Conservation (phyloP, 2,329 filamentous ascomycete genomes). For the Talaromyces funiculosus region DNA sequence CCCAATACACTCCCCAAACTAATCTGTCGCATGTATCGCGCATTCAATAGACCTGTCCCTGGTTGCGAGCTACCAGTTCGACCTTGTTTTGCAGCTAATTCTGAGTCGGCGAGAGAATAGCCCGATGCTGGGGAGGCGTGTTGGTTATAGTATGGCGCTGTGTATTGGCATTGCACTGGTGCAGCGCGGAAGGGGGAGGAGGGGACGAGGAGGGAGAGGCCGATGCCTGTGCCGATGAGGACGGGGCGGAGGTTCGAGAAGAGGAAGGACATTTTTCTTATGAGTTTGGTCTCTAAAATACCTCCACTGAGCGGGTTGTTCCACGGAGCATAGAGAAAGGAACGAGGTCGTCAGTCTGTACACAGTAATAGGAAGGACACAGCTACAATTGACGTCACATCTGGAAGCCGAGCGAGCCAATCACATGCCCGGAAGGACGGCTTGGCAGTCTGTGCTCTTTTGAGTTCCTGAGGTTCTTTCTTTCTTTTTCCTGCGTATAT, state of each 20-base stretch:
- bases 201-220: conserved; percentile 31
- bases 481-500: background rate
- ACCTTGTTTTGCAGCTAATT: conserved; percentile 23
- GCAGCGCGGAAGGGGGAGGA: conserved; percentile 29
- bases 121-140: conserved; percentile 18
- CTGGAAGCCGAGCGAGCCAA: background rate
- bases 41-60: conserved; percentile 23
- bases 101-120: conserved; percentile 23
- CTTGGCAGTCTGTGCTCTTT: background rate
- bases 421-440: background rate
- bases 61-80: conserved; percentile 14
- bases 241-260: conserved; percentile 16
- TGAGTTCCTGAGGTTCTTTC: background rate
- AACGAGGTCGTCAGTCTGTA: background rate
- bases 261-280: conserved; percentile 3
- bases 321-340: background rate
- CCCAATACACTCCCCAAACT: conserved; percentile 43
- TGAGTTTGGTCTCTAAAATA: background rate
- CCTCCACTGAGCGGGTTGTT: too few relatives aligned
- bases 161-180: conserved; percentile 36
- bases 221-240: conserved; percentile 29
- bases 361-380: background rate
- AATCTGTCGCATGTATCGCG: conserved; percentile 38
- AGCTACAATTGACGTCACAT: conserved; percentile 3
- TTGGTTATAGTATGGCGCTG: conserved; percentile 21